Evolutionary conservation across 306 rosid genomes (phyloP).

Genomic region (Prunus kanzakura): DNA sequence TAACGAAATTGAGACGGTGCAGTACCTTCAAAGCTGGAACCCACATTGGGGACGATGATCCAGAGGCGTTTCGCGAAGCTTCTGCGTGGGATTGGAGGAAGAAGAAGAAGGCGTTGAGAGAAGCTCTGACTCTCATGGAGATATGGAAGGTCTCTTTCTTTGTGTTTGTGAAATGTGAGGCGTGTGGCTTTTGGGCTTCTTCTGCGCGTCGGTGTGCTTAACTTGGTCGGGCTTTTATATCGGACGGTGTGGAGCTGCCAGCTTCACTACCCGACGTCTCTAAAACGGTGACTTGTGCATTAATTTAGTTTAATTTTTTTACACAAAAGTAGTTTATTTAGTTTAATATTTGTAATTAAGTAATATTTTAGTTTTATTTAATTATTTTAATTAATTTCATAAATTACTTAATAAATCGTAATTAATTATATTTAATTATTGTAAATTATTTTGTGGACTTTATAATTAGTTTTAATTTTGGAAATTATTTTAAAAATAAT

Average conservation of each 20-base stretch:
- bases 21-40: slow-evolving; percentile 20
- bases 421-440: too few species aligned
- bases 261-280: not conserved
- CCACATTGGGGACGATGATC: slow-evolving; percentile 5
- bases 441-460: too few species aligned
- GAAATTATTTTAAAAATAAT: too few species aligned
- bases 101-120: slow-evolving; percentile 12
- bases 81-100: not conserved
- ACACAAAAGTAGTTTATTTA: too few species aligned
- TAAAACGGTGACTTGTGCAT: too few species aligned
- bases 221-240: not conserved
- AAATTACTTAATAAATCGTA: too few species aligned
- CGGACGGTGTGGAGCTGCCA: not conserved
- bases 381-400: too few species aligned
- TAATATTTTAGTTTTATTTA: too few species aligned
- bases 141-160: too few species aligned
- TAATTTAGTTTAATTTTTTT: too few species aligned
- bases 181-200: not conserved
- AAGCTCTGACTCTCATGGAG: not conserved
- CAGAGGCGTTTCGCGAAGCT: slow-evolving; percentile 4
- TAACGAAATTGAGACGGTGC: slow-evolving; percentile 29
- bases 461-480: too few species aligned
- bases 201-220: not conserved
- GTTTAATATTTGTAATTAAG: too few species aligned
- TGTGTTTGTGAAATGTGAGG: not conserved